Conservation (phyloP, 2,329 filamentous ascomycete genomes). For the Cordyceps cateniannulata region DNA sequence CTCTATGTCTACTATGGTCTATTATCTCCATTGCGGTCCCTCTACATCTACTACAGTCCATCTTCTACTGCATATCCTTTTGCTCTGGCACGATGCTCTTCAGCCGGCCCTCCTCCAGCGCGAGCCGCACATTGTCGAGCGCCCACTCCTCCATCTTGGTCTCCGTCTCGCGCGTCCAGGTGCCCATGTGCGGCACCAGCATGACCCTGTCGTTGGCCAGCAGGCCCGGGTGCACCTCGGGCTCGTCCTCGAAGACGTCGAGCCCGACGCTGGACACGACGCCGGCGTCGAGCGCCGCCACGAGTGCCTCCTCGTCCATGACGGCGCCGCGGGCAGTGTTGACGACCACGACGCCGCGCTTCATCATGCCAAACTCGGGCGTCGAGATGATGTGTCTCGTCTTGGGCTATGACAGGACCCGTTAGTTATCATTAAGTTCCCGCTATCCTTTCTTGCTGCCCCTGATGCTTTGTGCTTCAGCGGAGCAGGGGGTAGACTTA, state of each 20-base stretch:
- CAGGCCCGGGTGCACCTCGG: slow-evolving; percentile 66
- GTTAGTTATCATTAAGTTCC: too few relatives aligned
- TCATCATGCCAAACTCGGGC: slow-evolving; percentile 69
- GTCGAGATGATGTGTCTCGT: slow-evolving; percentile 72
- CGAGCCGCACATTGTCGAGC: slow-evolving; percentile 61
- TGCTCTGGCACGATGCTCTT: slow-evolving; percentile 71
- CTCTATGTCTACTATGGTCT: neutral
- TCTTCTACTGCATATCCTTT: slow-evolving; percentile 19
- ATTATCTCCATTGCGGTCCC: too few relatives aligned
- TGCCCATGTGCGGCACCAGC: slow-evolving; percentile 81
- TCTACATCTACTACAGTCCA: too few relatives aligned
- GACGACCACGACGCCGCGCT: slow-evolving; percentile 66
- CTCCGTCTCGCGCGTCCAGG: slow-evolving; percentile 64
- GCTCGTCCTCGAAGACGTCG: slow-evolving; percentile 80
- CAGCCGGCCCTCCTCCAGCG: slow-evolving; percentile 54
- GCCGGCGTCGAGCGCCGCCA: slow-evolving; percentile 62
- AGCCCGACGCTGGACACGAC: slow-evolving; percentile 66
- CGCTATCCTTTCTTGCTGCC: too few relatives aligned
- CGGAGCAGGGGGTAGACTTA: too few relatives aligned
- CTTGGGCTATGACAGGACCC: slow-evolving; percentile 41
- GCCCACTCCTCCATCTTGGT: slow-evolving; percentile 69
- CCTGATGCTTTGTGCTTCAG: too few relatives aligned
- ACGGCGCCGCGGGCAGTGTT: slow-evolving; percentile 81
- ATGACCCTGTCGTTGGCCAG: slow-evolving; percentile 64
- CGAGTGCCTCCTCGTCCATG: slow-evolving; percentile 75